A percentile compares a stretch with the other conserved stretches of the same genome.
Conservation (phyloP, 2,329 filamentous ascomycete species). For the Geosmithia morbida region DNA sequence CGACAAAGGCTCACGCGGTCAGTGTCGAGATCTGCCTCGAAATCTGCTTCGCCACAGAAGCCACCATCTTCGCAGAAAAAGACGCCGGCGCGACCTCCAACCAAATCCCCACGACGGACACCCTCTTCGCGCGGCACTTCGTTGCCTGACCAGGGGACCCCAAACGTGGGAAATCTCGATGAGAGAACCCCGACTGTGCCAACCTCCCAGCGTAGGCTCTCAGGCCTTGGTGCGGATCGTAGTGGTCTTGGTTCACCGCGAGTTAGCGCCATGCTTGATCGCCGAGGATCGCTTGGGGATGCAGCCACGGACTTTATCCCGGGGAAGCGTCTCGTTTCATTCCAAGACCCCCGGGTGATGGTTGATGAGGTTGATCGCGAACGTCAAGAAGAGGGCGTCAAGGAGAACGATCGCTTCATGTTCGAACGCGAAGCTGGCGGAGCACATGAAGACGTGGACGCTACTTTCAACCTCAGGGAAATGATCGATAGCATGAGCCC, state of each 20-base stretch:
- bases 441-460: conserved; percentile 39
- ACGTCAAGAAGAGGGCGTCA: conserved; percentile 40
- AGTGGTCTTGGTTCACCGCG: conserved; percentile 62
- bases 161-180: too few relatives aligned
- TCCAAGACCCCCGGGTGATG: conserved; percentile 49
- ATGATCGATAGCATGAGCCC: conserved; percentile 69
- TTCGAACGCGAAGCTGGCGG: conserved; percentile 33
- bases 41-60: conserved; percentile 1
- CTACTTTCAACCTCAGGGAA: conserved; percentile 54
- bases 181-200: conserved; percentile 28
- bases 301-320: conserved; percentile 49
- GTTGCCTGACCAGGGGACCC: too few relatives aligned
- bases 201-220: conserved; percentile 39
- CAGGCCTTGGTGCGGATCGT: conserved; percentile 55
- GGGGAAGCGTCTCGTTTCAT: conserved; percentile 36
- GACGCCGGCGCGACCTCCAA: conserved; percentile 5
- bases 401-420: conserved; percentile 42
- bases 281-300: conserved; percentile 58
- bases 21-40: neutral
- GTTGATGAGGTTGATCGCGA: conserved; percentile 50
- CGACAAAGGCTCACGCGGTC: conserved; percentile 1
- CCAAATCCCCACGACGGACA: conserved; percentile 5
- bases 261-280: conserved; percentile 56
- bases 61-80: neutral
- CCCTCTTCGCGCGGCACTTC: neutral